Base-by-base conservation (phyloP, 2,329 filamentous ascomycete genomes). In the Penicillium glabrum region DNA sequence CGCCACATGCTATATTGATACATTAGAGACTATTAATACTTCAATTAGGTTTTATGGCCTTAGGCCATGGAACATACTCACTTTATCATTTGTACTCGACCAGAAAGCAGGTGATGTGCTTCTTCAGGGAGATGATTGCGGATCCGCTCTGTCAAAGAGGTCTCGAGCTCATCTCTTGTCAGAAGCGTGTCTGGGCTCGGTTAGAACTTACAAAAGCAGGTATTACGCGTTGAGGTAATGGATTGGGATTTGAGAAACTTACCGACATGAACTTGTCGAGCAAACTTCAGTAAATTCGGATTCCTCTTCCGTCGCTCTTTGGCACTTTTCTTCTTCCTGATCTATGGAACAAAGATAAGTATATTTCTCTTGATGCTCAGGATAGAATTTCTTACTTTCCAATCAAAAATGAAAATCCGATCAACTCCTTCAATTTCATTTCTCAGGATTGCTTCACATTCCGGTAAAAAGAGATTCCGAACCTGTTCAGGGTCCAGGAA, bases 81-180 rank as follows among this genome's bases (percentile, higher is more conserved):
- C 56, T 58, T 58, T 16, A 58, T 55, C 35, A 58, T 54, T 51
- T 48, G 56, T 5, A 58, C 52, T 55, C 56, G 51, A 14, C 43
- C 46, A 19, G 52, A 51, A 16, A 58, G 51, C 44, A 54, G 55
- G 9, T 55, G 23, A 3, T 41, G 56, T 14, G 43, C 26, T 48
- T 58, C 56, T 21, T 58, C 41, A 3, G 56, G 26, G 14, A 58
- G 56, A 51, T 58, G 56, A 47, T 58, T 58, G 14, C 56, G 26
- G 46, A 58, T 58, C 10, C 56, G 43, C 24, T 55, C 56, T 23
- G 50, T 48, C 52, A 55, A 48, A 16, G 56, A 21, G 8, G 52
- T 55, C 35, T 47, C 52, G 46, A 43, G n/a, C 13, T 51, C 21
- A 33, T 58, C 51, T n/a, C 47, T 19, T 6, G 56, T 54, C 19